Evolutionary conservation across 1,284 basidiomycete species (phyloP).

Genomic region (Fomitopsis betulina): DNA sequence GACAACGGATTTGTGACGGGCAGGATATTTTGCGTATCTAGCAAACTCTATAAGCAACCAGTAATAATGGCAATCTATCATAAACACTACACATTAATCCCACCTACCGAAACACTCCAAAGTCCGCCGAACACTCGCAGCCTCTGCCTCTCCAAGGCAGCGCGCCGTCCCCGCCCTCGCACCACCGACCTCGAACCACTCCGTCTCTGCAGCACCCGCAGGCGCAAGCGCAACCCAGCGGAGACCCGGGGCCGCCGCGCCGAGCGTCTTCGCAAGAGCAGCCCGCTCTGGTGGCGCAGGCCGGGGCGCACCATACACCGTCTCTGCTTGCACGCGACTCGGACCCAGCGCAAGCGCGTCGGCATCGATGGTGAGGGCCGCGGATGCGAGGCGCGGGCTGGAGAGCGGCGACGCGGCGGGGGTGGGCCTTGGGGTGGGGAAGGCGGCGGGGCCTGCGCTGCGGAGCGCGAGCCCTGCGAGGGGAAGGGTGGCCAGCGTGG

Average conservation of each 20-base stretch:
- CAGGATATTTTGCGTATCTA: too few relatives aligned
- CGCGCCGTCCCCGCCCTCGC: neutral
- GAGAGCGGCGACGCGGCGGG: neutral
- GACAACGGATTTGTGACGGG: too few relatives aligned
- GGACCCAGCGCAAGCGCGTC: constrained; percentile 2
- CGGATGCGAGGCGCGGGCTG: constrained; percentile 5
- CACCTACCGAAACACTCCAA: too few relatives aligned
- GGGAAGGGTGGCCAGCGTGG: constrained; percentile 6
- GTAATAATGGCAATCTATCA: too few relatives aligned
- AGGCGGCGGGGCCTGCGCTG: neutral
- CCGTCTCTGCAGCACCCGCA: neutral
- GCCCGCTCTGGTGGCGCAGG: neutral
- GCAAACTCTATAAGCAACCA: too few relatives aligned
- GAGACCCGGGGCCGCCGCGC: constrained; percentile 8
- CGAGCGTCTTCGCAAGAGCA: constrained; percentile 9
- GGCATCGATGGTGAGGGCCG: constrained; percentile 4
- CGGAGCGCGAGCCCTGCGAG: constrained; percentile 10
- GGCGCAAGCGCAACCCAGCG: constrained; percentile 9
- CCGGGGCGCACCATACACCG: neutral
- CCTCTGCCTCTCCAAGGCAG: too few relatives aligned
- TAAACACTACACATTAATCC: too few relatives aligned
- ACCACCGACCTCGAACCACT: neutral
- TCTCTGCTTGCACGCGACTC: neutral
- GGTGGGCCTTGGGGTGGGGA: neutral
- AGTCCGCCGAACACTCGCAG: too few relatives aligned